Evolutionary conservation across 106 monocot species (phyloP), one percentile per base, ranked within the genome.

Genomic region (Iris macrosiphon): DNA sequence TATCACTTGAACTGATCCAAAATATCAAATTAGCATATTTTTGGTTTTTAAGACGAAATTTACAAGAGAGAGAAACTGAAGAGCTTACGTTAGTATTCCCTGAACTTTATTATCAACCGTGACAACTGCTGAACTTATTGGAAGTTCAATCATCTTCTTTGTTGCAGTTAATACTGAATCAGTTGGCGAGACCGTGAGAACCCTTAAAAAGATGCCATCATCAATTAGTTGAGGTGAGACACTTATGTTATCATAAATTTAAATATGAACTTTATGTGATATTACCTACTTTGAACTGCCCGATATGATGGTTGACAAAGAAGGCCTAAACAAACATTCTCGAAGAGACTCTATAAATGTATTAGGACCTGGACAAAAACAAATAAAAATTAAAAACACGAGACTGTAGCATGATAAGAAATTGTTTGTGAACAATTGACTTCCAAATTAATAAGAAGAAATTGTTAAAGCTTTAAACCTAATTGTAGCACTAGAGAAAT

Each of bases 71-170:
- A 45, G 32, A 26, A 13, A n/a, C n/a, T n/a, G 4, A 44, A 16
- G 21, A 72, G 25, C 71, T 55, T 65, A 88, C 88, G 82, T 88
- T 40, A 88, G 57, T 61, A 88, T 88, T 9, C 88, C 88, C 6
- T 43, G 55, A 27, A 75, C 72, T 52, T 92, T 92, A 52, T 73
- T 87, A 35, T 57, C 83, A 53, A 83, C 60, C 7, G 67, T 54
- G 4, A 83, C 71, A 31, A 92, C 61, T 19, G 76, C 79, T 5
- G 92, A 87, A 55, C 76, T 80, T 32, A 66, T 60, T 55, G 68
- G 75, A 49, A 73, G 55, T 44, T 87, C 87, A 33, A 75, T 56
- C 92, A 92, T 92, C 71, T 72, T 87, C 52, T 80, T 79, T 51
- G 87, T 72, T 33, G 79, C 87, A 49, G 20, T 50, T 43, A 92